These are phyloP conservation scores for Lizonia empirigonia DNA, from an alignment of 2,329 filamentous ascomycete genomes.

Conservation along the genomic window DNA sequence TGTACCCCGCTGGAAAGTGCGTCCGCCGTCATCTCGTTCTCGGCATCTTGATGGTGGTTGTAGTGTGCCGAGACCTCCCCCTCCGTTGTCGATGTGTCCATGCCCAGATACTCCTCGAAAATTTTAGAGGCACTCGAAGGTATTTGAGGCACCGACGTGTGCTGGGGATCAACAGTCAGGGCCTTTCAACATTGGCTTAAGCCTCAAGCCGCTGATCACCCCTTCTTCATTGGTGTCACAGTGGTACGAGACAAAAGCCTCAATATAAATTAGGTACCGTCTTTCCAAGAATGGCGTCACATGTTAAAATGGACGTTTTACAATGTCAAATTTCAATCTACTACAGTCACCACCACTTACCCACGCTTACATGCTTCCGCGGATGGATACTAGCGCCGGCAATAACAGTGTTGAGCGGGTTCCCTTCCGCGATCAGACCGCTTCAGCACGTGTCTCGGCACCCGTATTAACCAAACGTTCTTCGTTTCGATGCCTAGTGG, in stretches of 20 bases:
- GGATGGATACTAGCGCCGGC: conserved; percentile 4
- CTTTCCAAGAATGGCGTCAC: background rate
- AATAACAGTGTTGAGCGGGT: conserved; percentile 1
- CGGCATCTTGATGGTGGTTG: background rate
- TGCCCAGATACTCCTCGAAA: background rate
- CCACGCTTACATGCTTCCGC: conserved; percentile 14
- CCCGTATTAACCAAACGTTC: conserved; percentile 6
- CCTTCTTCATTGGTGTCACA: background rate
- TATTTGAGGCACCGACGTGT: no score
- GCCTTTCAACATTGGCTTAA: background rate
- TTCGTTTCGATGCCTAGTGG: conserved; percentile 7
- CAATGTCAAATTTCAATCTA: background rate
- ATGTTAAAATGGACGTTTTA: background rate
- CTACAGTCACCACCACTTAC: background rate
- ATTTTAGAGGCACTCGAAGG: no score
- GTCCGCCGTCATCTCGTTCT: background rate
- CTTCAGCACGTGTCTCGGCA: conserved; percentile 3
- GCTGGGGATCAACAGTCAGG: background rate
- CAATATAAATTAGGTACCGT: background rate
- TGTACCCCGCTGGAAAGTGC: conserved; percentile 4
- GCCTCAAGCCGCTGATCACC: background rate
- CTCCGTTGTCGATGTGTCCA: background rate
- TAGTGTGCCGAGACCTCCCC: no score
- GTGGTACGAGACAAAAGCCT: background rate
- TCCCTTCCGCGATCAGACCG: conserved; percentile 3